A percentile compares a stretch with the other conserved stretches of the same genome.
These are phyloP conservation scores for Exophiala mesophila DNA, from an alignment of 2,329 filamentous ascomycete species.

Conservation along the genomic window DNA sequence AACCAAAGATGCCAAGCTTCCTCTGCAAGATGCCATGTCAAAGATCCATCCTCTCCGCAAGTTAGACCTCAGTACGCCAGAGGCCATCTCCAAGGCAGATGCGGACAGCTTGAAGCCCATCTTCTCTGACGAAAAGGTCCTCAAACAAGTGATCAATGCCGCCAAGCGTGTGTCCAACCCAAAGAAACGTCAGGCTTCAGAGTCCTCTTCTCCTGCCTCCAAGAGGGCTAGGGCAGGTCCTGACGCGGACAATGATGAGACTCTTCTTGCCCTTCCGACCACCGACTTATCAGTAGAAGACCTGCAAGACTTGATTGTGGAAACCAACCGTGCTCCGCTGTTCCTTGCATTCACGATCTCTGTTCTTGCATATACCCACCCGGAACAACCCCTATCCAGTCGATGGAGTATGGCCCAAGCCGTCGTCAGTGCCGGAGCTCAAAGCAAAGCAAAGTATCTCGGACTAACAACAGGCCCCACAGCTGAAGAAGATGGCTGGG, in stretches of 20 bases:
- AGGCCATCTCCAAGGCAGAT: conserved; percentile 47
- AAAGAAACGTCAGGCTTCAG: conserved; percentile 49
- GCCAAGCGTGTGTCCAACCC: conserved; percentile 47
- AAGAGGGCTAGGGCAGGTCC: conserved; percentile 16
- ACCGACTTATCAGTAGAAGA: conserved; percentile 35
- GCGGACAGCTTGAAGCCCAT: conserved; percentile 40
- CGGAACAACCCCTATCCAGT: conserved; percentile 78
- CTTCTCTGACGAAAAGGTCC: conserved; percentile 49
- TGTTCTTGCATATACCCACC: conserved; percentile 73
- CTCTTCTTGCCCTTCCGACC: conserved; percentile 32
- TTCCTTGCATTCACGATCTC: conserved; percentile 75
- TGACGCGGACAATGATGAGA: conserved; percentile 34
- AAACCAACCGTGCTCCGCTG: conserved; percentile 76
- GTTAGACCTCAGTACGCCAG: conserved; percentile 39
- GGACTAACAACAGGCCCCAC: conserved; percentile 63
- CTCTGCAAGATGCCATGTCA: conserved; percentile 50
- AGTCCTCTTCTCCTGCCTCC: conserved; percentile 31
- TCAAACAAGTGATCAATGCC: conserved; percentile 54
- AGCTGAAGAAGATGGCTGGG: conserved; percentile 67
- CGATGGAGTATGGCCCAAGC: conserved; percentile 77
- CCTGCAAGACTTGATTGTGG: conserved; percentile 54
- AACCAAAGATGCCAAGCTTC: conserved; percentile 53
- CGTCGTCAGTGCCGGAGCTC: conserved; percentile 75
- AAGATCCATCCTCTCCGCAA: conserved; percentile 53
- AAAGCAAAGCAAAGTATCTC: conserved; percentile 68